Base-by-base conservation (phyloP, 2,329 filamentous ascomycete species). In the Aureobasidium sp. region DNA sequence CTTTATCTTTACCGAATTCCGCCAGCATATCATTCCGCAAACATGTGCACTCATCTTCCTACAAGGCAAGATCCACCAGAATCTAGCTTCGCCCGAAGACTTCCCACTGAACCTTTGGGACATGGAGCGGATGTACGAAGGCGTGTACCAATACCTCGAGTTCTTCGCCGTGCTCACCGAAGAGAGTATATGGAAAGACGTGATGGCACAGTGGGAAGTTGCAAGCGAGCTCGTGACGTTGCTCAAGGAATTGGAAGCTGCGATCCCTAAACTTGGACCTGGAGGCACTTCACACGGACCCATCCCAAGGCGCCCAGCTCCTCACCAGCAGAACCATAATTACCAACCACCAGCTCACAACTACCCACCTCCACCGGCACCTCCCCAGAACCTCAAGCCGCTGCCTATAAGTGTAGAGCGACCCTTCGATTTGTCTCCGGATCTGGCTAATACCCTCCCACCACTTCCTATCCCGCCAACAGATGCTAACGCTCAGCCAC, bases 101-200 rank as follows among this genome's bases (percentile, higher is more conserved):
- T 97, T 97, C 69, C 93, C 93, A 0, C 86, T 97, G 1, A 95
- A 97, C 69, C 83, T 92, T 51, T 97, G 93, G 93, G 93, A 97
- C 70, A 96, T 97, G 88, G 93, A 97, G 73, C 86, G 93, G 15
- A 93, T 95, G 63, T 96, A 96, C 73, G 93, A 97, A 70, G 93
- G 93, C 0, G 85, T 97, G 1, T 91, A 92, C 57, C 92, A 97
- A 73, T 96, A 96, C 71, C 84, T 97, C 1, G 92, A 97, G 69
- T 96, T 97, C 72, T 88, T 97, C 60, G 91, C 89, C 17, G 92
- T 94, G 0, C 84, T 96, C 32, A 92, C 90, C 0, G 92, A 96
- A 70, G 88, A 93, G 69, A 82, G 87, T 47, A 87, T 90, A 56
- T 91, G 91, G 79, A 90, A 95, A 65, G 83, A 85, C 46, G 87